Base-by-base conservation (phyloP, 805 yeast species). In the Zygosaccharomyces rouxii region DNA sequence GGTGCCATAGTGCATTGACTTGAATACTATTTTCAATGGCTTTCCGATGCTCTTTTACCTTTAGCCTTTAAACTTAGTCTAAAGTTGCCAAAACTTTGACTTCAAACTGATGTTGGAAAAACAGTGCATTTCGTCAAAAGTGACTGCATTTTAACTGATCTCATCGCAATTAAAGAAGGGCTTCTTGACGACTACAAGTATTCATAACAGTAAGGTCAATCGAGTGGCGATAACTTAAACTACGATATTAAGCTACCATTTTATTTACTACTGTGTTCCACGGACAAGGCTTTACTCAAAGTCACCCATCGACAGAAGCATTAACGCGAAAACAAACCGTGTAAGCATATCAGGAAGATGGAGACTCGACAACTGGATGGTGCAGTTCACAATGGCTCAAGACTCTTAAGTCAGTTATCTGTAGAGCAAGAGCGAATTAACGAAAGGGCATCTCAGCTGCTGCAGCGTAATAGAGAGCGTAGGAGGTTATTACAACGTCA, bases 391-490 rank as follows among this genome's bases (percentile, higher is more conserved):
- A 52, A 54, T 22, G 55, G 47, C 14, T 45, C 52, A 7, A 55
- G 57, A 2, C 50, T 45, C 7, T 53, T 56, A 7, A 54, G 55
- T 30, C 44, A 61, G 29, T 43, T 57, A 9, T 43, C 51, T 19
- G 49, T 51, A 7, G 59, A 58, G 18, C 61, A 58, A 37, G 55
- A 60, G 19, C 49, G 55, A 7, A 63, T 66, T 19, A 64, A 66
- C 41, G 63, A 56, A 38, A 51, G 68, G 38, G 70, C 70, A 3
- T 42, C 57, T 21, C 51, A 55, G 11, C 47, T 66, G 19, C 46
- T 66, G 25, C 64, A 63, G 42, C 55, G 67, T 38, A 66, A 62
- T 14, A 54, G 69, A 41, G 61, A 59, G 42, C 58, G 66, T 13
- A 55, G 67, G 40, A 53, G 51, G 16, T 26, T 60, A 33, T 45